phyloP scores from a whole-genome alignment of 805 yeast genomes.

The Hyphopichia homilentoma region DNA sequence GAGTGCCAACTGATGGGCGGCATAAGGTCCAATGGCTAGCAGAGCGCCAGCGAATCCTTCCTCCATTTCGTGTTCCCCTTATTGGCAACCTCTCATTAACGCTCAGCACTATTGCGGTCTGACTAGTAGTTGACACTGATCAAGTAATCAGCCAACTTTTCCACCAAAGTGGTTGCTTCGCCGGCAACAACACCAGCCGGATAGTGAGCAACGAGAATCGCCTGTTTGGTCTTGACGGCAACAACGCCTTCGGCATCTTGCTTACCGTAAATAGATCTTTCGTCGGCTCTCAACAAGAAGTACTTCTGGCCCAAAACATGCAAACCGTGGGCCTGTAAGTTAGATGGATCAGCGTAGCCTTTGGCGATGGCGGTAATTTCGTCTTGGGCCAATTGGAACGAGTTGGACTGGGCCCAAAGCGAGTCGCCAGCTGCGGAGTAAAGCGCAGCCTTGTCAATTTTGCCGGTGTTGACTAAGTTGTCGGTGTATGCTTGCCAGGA shows the following conservation, averaged over 20 bases:
- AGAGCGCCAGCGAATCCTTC: no score
- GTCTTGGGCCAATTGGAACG: slow-evolving; percentile 56
- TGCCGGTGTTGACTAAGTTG: slow-evolving; percentile 81
- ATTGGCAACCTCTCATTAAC: no score
- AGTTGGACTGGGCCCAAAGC: slow-evolving; percentile 84
- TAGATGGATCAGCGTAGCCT: slow-evolving; percentile 78
- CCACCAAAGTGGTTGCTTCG: slow-evolving; percentile 92
- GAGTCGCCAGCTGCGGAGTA: slow-evolving; percentile 94
- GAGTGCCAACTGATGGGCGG: no score
- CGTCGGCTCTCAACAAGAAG: slow-evolving; percentile 85
- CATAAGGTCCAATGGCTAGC: no score
- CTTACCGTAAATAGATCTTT: slow-evolving; percentile 91
- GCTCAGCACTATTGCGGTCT: no score
- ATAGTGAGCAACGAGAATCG: slow-evolving; percentile 90
- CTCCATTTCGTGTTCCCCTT: no score
- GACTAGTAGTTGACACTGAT: slow-evolving; percentile 84
- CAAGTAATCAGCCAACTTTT: slow-evolving; percentile 92
- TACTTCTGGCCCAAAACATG: slow-evolving; percentile 84
- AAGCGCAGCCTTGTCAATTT: slow-evolving; percentile 87
- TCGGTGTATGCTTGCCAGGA: slow-evolving; percentile 84
- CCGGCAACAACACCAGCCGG: slow-evolving; percentile 90
- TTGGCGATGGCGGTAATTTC: slow-evolving; percentile 73
- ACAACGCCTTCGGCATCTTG: slow-evolving; percentile 82
- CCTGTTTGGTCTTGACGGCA: slow-evolving; percentile 91
- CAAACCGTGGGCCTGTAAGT: slow-evolving; percentile 80